Base-by-base conservation (phyloP, 352 stramenopile species). In the Phytophthora citricola region DNA sequence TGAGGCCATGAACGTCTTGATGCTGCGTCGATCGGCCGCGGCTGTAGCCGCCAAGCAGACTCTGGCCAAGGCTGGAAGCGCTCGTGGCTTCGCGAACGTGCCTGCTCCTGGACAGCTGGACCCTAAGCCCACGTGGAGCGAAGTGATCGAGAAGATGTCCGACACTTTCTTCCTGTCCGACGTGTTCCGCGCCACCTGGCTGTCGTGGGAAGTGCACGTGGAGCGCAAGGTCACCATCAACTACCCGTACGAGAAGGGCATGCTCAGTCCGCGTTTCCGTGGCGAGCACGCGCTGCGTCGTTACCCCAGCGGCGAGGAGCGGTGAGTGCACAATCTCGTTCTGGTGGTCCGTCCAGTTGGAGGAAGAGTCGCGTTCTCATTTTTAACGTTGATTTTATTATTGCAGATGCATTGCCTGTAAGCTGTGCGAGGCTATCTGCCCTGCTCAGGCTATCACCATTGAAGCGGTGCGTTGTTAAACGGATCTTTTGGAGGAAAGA, bases 361-460 rank as follows among this genome's bases (percentile, higher is more conserved):
- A n/a, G 22, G 46, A 66, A 59, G 29, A 54, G 49, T 58, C 41
- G 39, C 27, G 17, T 56, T 51, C 48, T 70, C 15, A 69, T 47
- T 40, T 5, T 51, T 34, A 36, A 22, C 6, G 0, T 24, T 61
- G 46, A 17, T 12, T 20, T 46, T 56, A n/a, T 41, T 14, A 11
- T 27, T 65, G 36, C 63, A 95, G 88, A 54, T 99, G 98, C 91
- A 99, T 99, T 81, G 97, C 98, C 1, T 99, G 98, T 82, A 99
- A 99, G 89, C 85, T 99, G 9, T 99, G 98, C 69, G 98, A 99
- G 83, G 98, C 98, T 14, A 98, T 99, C 59, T 99, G 98, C 82
- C 98, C 98, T 8, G 97, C 98, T 6, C 97, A 99, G 84, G 94
- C 98, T 63, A 99, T 99, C 83, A 99, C 97, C 36, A 99, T 99